Conservation (phyloP, 208 protist species). For the Porcisia hertigi region DNA sequence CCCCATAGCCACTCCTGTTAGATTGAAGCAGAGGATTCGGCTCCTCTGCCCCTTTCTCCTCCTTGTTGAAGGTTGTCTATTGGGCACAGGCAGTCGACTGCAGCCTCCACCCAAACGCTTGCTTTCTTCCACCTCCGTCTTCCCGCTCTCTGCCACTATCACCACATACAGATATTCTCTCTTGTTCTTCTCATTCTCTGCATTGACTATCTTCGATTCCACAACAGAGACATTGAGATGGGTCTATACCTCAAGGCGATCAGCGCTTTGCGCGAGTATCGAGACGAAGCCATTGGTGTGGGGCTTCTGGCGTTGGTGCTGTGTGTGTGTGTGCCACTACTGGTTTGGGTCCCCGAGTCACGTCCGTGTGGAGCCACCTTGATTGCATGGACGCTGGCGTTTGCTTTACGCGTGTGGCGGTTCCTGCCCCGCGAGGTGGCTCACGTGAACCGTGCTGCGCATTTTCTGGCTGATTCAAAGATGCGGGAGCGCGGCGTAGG, state of each 20-base stretch:
- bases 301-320: slow-evolving; percentile 3
- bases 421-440: slow-evolving; percentile 19
- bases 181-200: not conserved
- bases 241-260: not conserved
- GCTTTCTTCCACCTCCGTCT: not conserved
- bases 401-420: slow-evolving; percentile 24
- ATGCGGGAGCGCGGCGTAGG: slow-evolving; percentile 23
- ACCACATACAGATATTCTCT: not conserved
- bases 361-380: slow-evolving; percentile 23
- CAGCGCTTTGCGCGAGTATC: slow-evolving; percentile 7
- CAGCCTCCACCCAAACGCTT: no score
- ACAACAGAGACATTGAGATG: not conserved
- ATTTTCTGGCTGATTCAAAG: slow-evolving; percentile 10
- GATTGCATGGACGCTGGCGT: slow-evolving; percentile 19
- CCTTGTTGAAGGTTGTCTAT: no score
- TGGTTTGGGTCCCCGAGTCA: slow-evolving; percentile 14
- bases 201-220: not conserved
- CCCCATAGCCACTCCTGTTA: no score
- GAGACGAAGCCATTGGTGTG: slow-evolving; percentile 4
- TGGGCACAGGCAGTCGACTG: no score
- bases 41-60: no score
- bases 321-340: slow-evolving; percentile 25
- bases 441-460: slow-evolving; percentile 10
- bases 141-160: not conserved
- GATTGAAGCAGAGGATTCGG: no score